phyloP scores from a whole-genome alignment of 2,329 filamentous ascomycete genomes.

The Gyromitra esculenta region DNA sequence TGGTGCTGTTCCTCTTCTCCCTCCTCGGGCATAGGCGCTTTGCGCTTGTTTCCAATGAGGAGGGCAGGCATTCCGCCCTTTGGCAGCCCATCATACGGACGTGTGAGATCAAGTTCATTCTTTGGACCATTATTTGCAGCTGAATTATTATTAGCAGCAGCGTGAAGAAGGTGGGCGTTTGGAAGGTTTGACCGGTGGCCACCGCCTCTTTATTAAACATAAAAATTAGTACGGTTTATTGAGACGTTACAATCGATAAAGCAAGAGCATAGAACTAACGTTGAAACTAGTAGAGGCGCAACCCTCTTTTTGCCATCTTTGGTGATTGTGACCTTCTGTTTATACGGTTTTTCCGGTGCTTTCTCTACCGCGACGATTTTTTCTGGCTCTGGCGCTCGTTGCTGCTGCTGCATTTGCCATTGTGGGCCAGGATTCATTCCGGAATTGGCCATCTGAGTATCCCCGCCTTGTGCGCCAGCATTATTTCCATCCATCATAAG shows the following conservation, averaged over 20 bases:
- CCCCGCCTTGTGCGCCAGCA: slow-evolving; percentile 72
- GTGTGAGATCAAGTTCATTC: slow-evolving; percentile 86
- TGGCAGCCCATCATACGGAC: slow-evolving; percentile 91
- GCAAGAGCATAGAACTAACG: slow-evolving; percentile 59
- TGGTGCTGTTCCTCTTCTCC: slow-evolving; percentile 68
- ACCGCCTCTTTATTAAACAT: slow-evolving; percentile 48
- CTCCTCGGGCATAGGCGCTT: slow-evolving; percentile 80
- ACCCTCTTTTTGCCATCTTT: slow-evolving; percentile 98
- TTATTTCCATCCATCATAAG: slow-evolving; percentile 71
- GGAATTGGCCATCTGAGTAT: slow-evolving; percentile 53
- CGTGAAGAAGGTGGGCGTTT: slow-evolving; percentile 57
- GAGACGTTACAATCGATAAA: not conserved
- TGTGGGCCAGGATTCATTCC: slow-evolving; percentile 56
- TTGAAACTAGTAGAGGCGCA: slow-evolving; percentile 88
- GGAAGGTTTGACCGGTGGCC: slow-evolving; percentile 57
- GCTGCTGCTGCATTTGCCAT: slow-evolving; percentile 57
- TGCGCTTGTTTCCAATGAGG: slow-evolving; percentile 92
- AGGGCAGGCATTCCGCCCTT: slow-evolving; percentile 87
- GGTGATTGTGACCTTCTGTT: slow-evolving; percentile 90
- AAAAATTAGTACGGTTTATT: slow-evolving; percentile 27
- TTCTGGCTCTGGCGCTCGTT: slow-evolving; percentile 48
- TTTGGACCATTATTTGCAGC: slow-evolving; percentile 66
- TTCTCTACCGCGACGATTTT: slow-evolving; percentile 56
- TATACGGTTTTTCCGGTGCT: slow-evolving; percentile 67
- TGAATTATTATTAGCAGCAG: slow-evolving; percentile 53